Evolutionary conservation across 768 basidiomycete species (phyloP), one percentile per base, ranked within the genome.

Genomic region (Boletales sp.): DNA sequence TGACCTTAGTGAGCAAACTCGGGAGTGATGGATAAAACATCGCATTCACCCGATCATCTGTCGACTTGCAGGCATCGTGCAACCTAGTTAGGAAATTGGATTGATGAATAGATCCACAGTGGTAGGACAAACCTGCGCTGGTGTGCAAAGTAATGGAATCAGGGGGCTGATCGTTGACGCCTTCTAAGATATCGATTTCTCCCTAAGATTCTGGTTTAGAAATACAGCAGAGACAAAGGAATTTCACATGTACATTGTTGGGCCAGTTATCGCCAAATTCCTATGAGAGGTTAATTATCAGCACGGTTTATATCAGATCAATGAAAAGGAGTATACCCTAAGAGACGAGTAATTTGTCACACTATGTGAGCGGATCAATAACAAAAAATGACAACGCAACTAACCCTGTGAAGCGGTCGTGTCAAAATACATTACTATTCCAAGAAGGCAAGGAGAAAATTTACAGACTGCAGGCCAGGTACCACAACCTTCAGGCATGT

Each of bases 401-500:
- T 41, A 12, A 62, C 61, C 61, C 61, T 62, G 25, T 28, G 6
- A 28, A 28, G 25, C 25, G 25, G 25, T 28, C 4, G 7, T 6
- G 25, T 28, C 25, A 28, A 21, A 8, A 14, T 1, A 32, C 2
- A 19, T 14, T 11, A 37, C 1, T 15, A 44, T 10, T 28, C 25
- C 25, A 28, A 28, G 25, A 28, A 12, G 1, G 9, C 12, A 44
- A 41, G 15, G 9, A 8, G 21, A n/a, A 8, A 32, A 19, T 65
- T 10, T n/a, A 70, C 70, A 72, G 9, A 69, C 41, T 35, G 69
- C 68, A 10, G 70, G 71, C 70, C 72, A 73, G 8, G 70, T 71
- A 0, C 70, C 72, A 46, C 73, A 74, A 14, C 69, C 72, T 30
- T 64, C 56, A 1, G 72, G 72, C 69, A 73, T 74, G 44, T 70